Conservation (phyloP, 106 monocot genomes). For the Hemerocallis citrina region DNA sequence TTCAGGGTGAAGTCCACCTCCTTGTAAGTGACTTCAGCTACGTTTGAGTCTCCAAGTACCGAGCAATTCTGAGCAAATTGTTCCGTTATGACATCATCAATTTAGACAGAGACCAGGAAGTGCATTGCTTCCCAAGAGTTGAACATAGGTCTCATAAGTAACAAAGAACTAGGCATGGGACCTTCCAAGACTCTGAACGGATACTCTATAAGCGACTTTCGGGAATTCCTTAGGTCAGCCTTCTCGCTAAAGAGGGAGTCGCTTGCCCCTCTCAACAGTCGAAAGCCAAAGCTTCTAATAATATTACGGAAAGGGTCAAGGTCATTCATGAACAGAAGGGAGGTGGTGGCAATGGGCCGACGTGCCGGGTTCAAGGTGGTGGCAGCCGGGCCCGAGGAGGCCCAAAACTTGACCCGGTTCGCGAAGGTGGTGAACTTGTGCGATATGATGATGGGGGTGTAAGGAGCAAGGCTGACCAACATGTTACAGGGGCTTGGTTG, state of each 20-base stretch:
- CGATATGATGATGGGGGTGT: slow-evolving; percentile 10
- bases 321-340: neutral
- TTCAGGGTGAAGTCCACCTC: slow-evolving; percentile 26
- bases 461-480: slow-evolving; percentile 12
- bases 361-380: slow-evolving; percentile 4
- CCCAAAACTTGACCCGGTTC: neutral
- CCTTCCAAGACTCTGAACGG: slow-evolving; percentile 9
- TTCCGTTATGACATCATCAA: slow-evolving; percentile 13
- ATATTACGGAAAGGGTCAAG: slow-evolving; percentile 6
- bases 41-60: slow-evolving; percentile 25
- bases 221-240: slow-evolving; percentile 7
- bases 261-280: neutral
- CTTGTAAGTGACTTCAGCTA: slow-evolving; percentile 18
- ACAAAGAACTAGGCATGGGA: slow-evolving; percentile 22
- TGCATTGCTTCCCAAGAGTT: slow-evolving; percentile 21
- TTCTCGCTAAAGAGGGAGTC: slow-evolving; percentile 12
- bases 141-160: slow-evolving; percentile 17
- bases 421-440: slow-evolving; percentile 3
- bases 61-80: neutral
- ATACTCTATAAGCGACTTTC: slow-evolving; percentile 17
- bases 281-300: slow-evolving; percentile 7
- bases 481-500: neutral
- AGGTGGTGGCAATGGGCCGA: neutral
- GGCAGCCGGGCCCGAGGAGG: slow-evolving; percentile 5
- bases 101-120: slow-evolving; percentile 9